Evolutionary conservation across 768 basidiomycete species (phyloP), one percentile per base, ranked within the genome.

Genomic region (Panellus pusillus): DNA sequence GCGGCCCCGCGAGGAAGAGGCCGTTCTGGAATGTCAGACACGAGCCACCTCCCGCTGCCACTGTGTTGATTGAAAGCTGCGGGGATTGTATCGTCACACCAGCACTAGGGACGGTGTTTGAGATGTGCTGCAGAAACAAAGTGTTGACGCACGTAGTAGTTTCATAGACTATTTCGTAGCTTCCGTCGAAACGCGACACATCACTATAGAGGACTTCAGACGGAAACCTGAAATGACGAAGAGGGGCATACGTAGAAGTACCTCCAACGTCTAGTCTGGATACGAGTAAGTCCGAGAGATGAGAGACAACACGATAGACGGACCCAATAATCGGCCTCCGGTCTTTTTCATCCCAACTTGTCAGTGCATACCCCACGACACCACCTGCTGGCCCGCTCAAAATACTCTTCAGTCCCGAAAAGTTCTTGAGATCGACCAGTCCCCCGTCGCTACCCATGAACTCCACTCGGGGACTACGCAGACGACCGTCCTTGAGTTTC

Each of bases 401-500:
- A 58, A 98, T 94, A 58, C 89, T 92, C 78, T 94, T 95, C 61
- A 98, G 71, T 0, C 95, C 96, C 0, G 91, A 93, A 68, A 98
- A 98, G 63, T 91, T 89, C 53, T 81, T 69, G 12, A 89, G 70
- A 65, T 92, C 89, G 19, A 93, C 73, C 9, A 95, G 72, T 7
- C 91, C 91, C 6, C 93, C 96, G 63, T 98, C 95, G 50, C 89
- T 91, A 32, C 88, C 89, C 96, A 98, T 98, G 66, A 98, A 98
- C 66, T 95, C 93, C 29, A 97, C 93, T 2, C 91, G 73, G 1
- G 86, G 84, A 52, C 82, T 84, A 37, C 72, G 71, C 52, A 83
- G 51, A 13, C 68, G 69, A 4, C 86, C 83, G 57, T 84, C 84
- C 65, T 75, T 77, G 55, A 93, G 74, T 62, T 85, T 83, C 38